These are phyloP conservation scores for Wickerhamiella bombiphila DNA, from an alignment of 805 yeast species.

Conservation along the genomic window DNA sequence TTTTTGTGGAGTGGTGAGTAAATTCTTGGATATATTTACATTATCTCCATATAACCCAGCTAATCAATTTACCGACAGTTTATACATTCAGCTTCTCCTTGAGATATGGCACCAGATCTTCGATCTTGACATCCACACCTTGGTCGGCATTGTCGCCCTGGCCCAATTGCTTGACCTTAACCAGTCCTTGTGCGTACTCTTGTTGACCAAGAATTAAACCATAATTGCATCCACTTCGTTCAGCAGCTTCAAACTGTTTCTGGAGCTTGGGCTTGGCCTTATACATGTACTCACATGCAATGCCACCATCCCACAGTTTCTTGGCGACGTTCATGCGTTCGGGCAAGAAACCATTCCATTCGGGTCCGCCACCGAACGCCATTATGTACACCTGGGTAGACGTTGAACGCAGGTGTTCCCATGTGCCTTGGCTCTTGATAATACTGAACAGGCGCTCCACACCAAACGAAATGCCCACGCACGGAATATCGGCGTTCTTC, in stretches of 20 bases:
- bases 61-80: not conserved
- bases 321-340: constrained; percentile 86
- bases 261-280: constrained; percentile 88
- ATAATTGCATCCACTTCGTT: constrained; percentile 75
- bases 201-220: constrained; percentile 94
- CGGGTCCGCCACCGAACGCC: constrained; percentile 98
- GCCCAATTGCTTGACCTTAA: constrained; percentile 79
- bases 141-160: constrained; percentile 78
- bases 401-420: constrained; percentile 57
- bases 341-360: constrained; percentile 81
- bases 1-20: no score
- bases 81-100: constrained; percentile 34
- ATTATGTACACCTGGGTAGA: constrained; percentile 88
- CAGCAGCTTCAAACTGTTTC: constrained; percentile 97
- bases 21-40: not conserved
- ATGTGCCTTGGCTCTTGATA: constrained; percentile 59
- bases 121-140: constrained; percentile 62
- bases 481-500: constrained; percentile 68
- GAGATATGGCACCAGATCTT: constrained; percentile 40
- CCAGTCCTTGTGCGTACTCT: constrained; percentile 65
- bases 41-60: not conserved
- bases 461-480: constrained; percentile 95
- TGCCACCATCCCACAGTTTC: constrained; percentile 72
- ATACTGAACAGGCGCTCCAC: constrained; percentile 88
- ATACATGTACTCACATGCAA: constrained; percentile 82